Evolutionary conservation across 202 grass and related monocot genomes (phyloP).

Genomic region (Bolboschoenoplectus hybrid): DNA sequence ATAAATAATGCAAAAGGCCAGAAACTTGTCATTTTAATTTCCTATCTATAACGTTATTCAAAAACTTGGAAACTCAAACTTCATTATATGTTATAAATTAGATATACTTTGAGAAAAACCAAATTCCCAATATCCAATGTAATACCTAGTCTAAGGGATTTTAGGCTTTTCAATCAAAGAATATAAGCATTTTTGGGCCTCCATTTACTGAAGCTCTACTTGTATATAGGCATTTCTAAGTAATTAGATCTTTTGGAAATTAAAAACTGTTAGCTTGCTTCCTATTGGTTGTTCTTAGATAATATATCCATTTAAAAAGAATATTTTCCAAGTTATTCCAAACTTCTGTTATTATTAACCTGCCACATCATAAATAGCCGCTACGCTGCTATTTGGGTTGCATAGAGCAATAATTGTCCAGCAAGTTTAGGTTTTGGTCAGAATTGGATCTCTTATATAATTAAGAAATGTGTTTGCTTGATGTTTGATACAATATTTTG

Average conservation of each 20-base stretch:
- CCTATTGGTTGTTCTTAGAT: background rate
- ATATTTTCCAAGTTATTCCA: background rate
- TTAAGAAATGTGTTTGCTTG: background rate
- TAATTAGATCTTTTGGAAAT: background rate
- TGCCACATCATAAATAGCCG: background rate
- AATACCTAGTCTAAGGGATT: background rate
- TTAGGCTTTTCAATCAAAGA: background rate
- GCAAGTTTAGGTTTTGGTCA: background rate
- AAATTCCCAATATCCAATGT: background rate
- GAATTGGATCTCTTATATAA: background rate
- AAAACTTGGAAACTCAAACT: background rate
- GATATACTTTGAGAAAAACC: background rate
- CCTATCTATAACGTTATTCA: background rate
- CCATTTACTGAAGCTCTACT: background rate
- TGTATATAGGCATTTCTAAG: background rate
- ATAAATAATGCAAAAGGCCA: background rate
- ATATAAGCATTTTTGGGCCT: background rate
- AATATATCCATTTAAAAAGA: background rate
- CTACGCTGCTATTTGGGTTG: background rate
- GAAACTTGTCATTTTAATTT: background rate
- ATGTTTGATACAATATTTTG: constrained; percentile 1
- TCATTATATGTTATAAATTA: background rate
- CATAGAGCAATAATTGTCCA: background rate
- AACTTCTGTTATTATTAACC: background rate
- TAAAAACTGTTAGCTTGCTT: background rate